phyloP scores from a whole-genome alignment of 768 basidiomycete genomes.

The Lactifluus echinatus region DNA sequence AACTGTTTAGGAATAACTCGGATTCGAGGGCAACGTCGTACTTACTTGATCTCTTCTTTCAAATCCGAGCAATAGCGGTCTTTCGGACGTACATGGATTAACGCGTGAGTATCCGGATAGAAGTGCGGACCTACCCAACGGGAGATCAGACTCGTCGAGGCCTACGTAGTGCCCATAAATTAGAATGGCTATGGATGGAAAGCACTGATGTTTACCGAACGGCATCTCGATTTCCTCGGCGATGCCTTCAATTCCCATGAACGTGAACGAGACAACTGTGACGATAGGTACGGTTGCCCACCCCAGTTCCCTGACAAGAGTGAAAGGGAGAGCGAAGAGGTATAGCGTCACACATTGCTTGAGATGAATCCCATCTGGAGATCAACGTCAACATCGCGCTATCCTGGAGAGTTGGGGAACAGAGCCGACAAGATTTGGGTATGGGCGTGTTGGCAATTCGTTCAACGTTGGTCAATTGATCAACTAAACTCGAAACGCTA shows the following conservation, averaged over 20 bases:
- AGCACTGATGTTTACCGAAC: slow-evolving; percentile 49
- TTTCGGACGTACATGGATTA: slow-evolving; percentile 23
- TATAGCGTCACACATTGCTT: slow-evolving; percentile 95
- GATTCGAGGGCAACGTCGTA: slow-evolving; percentile 16
- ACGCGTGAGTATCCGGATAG: neutral
- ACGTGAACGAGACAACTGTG: slow-evolving; percentile 80
- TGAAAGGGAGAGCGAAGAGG: slow-evolving; percentile 84
- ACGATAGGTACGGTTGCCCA: slow-evolving; percentile 83
- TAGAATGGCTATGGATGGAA: neutral
- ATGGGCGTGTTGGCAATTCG: slow-evolving; percentile 86
- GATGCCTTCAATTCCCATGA: slow-evolving; percentile 95
- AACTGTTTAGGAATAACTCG: slow-evolving; percentile 9
- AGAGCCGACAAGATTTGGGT: slow-evolving; percentile 55
- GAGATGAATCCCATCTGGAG: slow-evolving; percentile 76
- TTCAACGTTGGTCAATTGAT: slow-evolving; percentile 82
- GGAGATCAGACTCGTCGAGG: slow-evolving; percentile 56
- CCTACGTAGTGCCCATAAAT: neutral
- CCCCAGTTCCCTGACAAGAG: slow-evolving; percentile 71
- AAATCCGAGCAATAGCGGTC: slow-evolving; percentile 83
- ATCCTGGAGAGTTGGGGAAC: neutral
- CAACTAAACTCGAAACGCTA: slow-evolving; percentile 74
- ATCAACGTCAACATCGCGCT: slow-evolving; percentile 4
- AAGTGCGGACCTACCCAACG: slow-evolving; percentile 45
- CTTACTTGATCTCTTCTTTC: slow-evolving; percentile 76
- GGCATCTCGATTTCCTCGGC: slow-evolving; percentile 95